Conservation (phyloP, 2,329 filamentous ascomycete species). For the Colletotrichum trifolii region DNA sequence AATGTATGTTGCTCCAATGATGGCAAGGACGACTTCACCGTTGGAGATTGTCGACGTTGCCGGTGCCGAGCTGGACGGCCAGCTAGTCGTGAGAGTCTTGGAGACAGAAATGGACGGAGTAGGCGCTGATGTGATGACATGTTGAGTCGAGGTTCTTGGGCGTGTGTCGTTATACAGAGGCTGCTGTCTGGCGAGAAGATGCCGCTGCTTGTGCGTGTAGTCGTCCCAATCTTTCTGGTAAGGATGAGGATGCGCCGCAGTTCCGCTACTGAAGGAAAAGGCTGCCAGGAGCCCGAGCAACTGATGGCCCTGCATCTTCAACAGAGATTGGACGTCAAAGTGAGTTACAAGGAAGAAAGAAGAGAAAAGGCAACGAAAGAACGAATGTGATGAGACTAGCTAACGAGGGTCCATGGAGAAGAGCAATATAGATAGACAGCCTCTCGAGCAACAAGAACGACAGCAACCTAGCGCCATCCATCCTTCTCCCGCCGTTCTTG, state of each 20-base stretch:
- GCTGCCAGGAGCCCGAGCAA: background rate
- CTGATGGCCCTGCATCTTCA: background rate
- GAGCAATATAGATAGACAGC: too few species aligned
- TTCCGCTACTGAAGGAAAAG: constrained; percentile 4
- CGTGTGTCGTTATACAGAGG: background rate
- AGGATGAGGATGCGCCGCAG: background rate
- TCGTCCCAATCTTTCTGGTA: background rate
- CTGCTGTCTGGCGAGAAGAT: constrained; percentile 1
- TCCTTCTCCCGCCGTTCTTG: too few species aligned
- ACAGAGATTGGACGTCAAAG: background rate
- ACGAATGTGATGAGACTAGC: too few species aligned
- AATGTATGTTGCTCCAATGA: constrained; percentile 20
- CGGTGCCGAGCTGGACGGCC: constrained; percentile 3
- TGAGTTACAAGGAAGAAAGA: too few species aligned
- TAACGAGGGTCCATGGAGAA: too few species aligned
- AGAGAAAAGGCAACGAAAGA: too few species aligned
- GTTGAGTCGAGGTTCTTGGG: background rate
- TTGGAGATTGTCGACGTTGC: constrained; percentile 2
- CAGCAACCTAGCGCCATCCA: too few species aligned
- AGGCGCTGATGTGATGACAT: constrained; percentile 7
- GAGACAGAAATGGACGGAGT: constrained; percentile 5
- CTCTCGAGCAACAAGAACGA: too few species aligned
- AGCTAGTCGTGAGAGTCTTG: background rate
- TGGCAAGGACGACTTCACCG: constrained; percentile 1
- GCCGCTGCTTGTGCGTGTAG: background rate